phyloP scores from a whole-genome alignment of 768 basidiomycete species.

The Lentinula guzmanii region DNA sequence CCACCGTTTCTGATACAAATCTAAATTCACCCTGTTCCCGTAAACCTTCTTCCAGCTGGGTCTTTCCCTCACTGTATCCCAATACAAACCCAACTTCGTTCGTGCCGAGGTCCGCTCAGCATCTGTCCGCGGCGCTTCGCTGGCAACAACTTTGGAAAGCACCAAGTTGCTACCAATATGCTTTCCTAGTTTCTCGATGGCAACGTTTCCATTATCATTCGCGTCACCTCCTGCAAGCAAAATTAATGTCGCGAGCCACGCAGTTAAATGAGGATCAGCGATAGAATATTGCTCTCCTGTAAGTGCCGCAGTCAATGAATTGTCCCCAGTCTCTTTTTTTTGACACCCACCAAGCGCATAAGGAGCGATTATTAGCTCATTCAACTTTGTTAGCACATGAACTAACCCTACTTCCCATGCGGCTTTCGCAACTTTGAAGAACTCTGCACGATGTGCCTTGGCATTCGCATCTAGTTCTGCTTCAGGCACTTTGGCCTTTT shows the following conservation, averaged over 20 bases:
- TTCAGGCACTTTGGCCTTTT: conserved; percentile 33
- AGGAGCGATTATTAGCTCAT: conserved; percentile 57
- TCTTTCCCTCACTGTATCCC: conserved; percentile 57
- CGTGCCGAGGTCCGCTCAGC: conserved; percentile 36
- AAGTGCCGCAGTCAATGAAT: background rate
- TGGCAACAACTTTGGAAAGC: background rate
- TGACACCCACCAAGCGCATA: conserved; percentile 53
- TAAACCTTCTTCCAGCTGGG: conserved; percentile 72
- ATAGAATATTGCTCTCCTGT: conserved; percentile 79
- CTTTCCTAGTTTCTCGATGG: conserved; percentile 45
- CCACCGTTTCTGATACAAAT: background rate
- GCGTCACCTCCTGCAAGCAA: conserved; percentile 47
- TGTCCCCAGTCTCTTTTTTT: background rate
- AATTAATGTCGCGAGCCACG: conserved; percentile 65
- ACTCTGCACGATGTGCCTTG: conserved; percentile 37
- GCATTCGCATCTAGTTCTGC: conserved; percentile 32
- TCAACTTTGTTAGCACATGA: conserved; percentile 39
- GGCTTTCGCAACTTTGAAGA: conserved; percentile 41
- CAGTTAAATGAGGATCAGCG: conserved; percentile 75
- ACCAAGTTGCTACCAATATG: conserved; percentile 39
- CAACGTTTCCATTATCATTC: conserved; percentile 44
- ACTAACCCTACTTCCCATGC: conserved; percentile 49
- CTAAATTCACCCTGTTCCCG: conserved; percentile 36
- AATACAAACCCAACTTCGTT: conserved; percentile 52
- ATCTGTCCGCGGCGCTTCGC: background rate